Conservation (phyloP, 495 filamentous ascomycete species). For the Diplogelasinospora grovesii region DNA sequence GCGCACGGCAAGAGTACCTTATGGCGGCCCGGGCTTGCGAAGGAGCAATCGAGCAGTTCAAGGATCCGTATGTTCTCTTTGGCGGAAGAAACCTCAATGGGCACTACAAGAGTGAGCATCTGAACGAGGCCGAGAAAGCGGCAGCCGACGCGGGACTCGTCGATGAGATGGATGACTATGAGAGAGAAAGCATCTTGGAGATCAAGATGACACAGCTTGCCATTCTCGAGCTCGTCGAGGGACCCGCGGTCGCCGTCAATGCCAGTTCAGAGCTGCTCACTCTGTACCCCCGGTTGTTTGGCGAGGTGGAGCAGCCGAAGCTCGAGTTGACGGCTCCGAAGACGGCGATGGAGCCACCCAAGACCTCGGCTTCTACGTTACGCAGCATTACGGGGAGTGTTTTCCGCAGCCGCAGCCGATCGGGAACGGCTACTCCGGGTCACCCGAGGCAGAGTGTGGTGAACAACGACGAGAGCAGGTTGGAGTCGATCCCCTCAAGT, state of each 20-base stretch:
- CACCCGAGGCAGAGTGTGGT: conserved; percentile 25
- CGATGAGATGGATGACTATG: conserved; percentile 65
- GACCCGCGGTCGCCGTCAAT: conserved; percentile 75
- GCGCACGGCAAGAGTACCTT: conserved; percentile 76
- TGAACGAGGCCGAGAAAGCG: conserved; percentile 37
- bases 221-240: conserved; percentile 74
- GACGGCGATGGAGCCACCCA: conserved; percentile 52
- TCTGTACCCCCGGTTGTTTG: conserved; percentile 76
- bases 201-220: conserved; percentile 91
- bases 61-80: conserved; percentile 51
- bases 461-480: conserved; percentile 22
- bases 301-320: conserved; percentile 39
- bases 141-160: conserved; percentile 48
- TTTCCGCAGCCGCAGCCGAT: conserved; percentile 52
- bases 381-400: conserved; percentile 69
- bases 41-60: conserved; percentile 84
- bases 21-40: conserved; percentile 75
- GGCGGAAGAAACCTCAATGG: conserved; percentile 40
- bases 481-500: conserved; percentile 14
- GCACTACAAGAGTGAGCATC: conserved; percentile 46
- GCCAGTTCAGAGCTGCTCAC: conserved; percentile 72
- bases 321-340: conserved; percentile 23
- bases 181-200: conserved; percentile 77
- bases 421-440: conserved; percentile 35
- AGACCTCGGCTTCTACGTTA: conserved; percentile 64